These are phyloP conservation scores for Logfia minima DNA, from an alignment of 129 eudicot genomes.

Conservation along the genomic window DNA sequence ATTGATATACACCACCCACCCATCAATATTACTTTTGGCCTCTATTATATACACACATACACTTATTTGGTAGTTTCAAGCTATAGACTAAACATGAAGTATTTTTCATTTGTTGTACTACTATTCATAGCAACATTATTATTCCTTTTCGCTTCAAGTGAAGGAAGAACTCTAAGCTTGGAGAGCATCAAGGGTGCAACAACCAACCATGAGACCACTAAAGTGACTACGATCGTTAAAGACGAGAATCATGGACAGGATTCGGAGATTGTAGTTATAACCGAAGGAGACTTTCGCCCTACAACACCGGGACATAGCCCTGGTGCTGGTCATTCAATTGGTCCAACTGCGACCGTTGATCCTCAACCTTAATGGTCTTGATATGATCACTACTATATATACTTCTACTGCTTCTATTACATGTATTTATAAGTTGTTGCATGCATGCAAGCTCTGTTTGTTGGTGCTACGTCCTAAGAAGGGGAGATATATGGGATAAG, in stretches of 20 bases:
- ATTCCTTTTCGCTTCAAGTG: constrained; percentile 32
- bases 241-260: background rate
- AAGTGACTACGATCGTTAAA: background rate
- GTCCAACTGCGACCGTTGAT: constrained; percentile 28
- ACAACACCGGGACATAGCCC: constrained; percentile 51
- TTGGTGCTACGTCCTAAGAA: background rate
- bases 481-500: no score
- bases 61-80: background rate
- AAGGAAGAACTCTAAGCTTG: constrained; percentile 29
- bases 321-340: constrained; percentile 39
- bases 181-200: constrained; percentile 14
- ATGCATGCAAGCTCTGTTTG: constrained; percentile 6
- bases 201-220: constrained; percentile 6
- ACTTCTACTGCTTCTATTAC: constrained; percentile 5
- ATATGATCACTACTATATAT: background rate
- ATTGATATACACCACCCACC: constrained; percentile 13
- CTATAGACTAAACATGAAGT: constrained; percentile 20
- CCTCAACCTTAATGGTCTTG: constrained; percentile 24
- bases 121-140: constrained; percentile 18
- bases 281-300: constrained; percentile 29
- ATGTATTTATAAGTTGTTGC: background rate
- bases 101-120: constrained; percentile 20
- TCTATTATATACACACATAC: constrained; percentile 9
- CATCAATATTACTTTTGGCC: background rate
- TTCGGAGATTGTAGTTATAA: background rate